Conservation (phyloP, 1,284 basidiomycete genomes). For the Laetiporus sulphureus region DNA sequence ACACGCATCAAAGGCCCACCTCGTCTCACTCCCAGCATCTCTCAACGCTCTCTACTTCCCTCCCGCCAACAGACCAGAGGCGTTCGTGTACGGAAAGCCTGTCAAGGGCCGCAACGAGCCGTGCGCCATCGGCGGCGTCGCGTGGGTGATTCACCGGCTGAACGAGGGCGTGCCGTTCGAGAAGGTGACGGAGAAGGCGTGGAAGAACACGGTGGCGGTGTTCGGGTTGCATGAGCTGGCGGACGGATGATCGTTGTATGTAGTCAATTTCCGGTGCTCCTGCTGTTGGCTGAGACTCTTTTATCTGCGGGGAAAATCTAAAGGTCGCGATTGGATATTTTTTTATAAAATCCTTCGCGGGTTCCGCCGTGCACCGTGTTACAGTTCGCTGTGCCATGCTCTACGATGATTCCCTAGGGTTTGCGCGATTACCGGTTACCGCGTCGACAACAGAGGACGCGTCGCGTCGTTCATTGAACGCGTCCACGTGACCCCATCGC, state of each 20-base stretch:
- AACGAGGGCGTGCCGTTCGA: constrained; percentile 49
- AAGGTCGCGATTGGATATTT: background rate
- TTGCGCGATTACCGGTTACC: too few relatives aligned
- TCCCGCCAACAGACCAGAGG: constrained; percentile 57
- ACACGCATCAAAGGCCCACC: constrained; percentile 61
- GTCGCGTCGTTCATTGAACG: too few relatives aligned
- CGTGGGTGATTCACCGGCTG: constrained; percentile 67
- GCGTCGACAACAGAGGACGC: too few relatives aligned
- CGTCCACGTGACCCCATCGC: too few relatives aligned
- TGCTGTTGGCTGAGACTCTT: too few relatives aligned
- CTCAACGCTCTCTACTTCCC: constrained; percentile 51
- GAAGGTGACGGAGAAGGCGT: constrained; percentile 53
- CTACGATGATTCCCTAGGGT: too few relatives aligned
- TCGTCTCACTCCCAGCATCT: constrained; percentile 45
- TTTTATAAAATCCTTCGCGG: too few relatives aligned
- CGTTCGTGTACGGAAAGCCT: constrained; percentile 52
- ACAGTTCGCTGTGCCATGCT: too few relatives aligned
- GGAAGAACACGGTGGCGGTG: constrained; percentile 61
- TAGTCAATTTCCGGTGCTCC: background rate
- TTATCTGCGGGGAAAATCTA: too few relatives aligned
- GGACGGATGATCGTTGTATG: background rate
- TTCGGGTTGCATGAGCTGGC: constrained; percentile 46
- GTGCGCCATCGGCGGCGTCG: constrained; percentile 64
- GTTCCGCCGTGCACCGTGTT: too few relatives aligned
- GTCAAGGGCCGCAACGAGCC: constrained; percentile 88